These are phyloP conservation scores for Trametes maxima DNA, from an alignment of 768 basidiomycete species.

Conservation along the genomic window DNA sequence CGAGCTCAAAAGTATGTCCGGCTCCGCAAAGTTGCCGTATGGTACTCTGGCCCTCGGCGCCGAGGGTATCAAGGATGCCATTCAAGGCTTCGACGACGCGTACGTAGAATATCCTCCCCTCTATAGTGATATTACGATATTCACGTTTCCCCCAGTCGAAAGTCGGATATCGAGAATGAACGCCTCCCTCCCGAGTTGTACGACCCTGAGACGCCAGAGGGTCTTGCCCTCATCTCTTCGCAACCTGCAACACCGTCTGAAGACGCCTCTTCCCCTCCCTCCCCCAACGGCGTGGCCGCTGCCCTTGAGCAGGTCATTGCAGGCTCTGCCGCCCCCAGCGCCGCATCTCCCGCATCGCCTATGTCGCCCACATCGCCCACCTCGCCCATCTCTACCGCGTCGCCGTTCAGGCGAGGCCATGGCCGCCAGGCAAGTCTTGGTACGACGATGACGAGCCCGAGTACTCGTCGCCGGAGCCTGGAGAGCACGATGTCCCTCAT, in stretches of 20 bases:
- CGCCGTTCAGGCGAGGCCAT: constrained; percentile 71
- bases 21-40: constrained; percentile 75
- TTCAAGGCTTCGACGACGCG: constrained; percentile 95
- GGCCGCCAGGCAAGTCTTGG: constrained; percentile 82
- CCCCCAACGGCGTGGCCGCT: constrained; percentile 34
- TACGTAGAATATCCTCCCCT: constrained; percentile 46
- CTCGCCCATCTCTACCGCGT: constrained; percentile 32
- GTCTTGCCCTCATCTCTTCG: constrained; percentile 57
- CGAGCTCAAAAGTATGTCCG: constrained; percentile 90
- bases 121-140: background rate
- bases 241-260: constrained; percentile 61
- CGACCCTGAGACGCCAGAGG: constrained; percentile 76
- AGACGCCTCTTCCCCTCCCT: constrained; percentile 32
- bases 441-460: constrained; percentile 94
- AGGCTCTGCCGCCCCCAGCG: constrained; percentile 26
- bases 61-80: constrained; percentile 94
- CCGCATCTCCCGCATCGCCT: constrained; percentile 47
- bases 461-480: constrained; percentile 85
- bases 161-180: constrained; percentile 99
- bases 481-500: constrained; percentile 97
- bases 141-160: constrained; percentile 57
- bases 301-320: constrained; percentile 36
- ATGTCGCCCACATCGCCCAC: constrained; percentile 50
- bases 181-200: constrained; percentile 95
- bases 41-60: constrained; percentile 84